Percentiles rank a stretch among this genome's conserved stretches.
Conservation (phyloP, 2,329 filamentous ascomycete species). For the Davidsoniella australis region DNA sequence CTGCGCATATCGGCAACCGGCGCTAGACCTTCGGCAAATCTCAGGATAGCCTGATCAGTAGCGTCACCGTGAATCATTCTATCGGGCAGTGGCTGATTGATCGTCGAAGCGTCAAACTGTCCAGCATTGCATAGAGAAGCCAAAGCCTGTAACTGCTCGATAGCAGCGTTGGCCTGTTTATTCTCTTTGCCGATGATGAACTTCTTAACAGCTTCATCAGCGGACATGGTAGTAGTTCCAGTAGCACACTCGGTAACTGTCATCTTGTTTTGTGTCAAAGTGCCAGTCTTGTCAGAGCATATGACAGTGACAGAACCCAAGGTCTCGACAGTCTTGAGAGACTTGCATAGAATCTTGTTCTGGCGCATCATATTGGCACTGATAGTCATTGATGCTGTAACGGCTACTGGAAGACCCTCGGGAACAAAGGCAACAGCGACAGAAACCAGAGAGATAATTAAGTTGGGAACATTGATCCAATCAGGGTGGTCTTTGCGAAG, state of each 20-base stretch:
- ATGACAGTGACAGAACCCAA: constrained; percentile 98
- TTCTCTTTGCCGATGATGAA: constrained; percentile 54
- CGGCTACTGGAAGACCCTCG: constrained; percentile 92
- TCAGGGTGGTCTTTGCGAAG: constrained; percentile 97
- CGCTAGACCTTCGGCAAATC: constrained; percentile 85
- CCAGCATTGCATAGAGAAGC: constrained; percentile 78
- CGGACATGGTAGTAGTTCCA: constrained; percentile 71
- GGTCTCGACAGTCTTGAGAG: constrained; percentile 90
- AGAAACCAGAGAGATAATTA: constrained; percentile 50
- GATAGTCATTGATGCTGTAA: constrained; percentile 89
- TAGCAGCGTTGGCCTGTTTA: constrained; percentile 53
- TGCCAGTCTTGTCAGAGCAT: constrained; percentile 98
- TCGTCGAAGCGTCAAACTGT: constrained; percentile 44
- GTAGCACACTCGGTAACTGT: constrained; percentile 88
- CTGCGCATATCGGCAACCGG: constrained; percentile 46
- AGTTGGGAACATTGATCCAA: constrained; percentile 93
- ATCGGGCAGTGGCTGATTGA: constrained; percentile 56
- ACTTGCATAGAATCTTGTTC: constrained; percentile 94
- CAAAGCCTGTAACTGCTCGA: constrained; percentile 59
- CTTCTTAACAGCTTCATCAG: constrained; percentile 50
- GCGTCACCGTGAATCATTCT: constrained; percentile 76
- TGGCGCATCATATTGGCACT: constrained; percentile 97
- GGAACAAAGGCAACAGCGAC: constrained; percentile 95
- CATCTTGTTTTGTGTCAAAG: constrained; percentile 97
- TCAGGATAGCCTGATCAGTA: constrained; percentile 82